These are phyloP conservation scores for Lablab purpureus DNA, from an alignment of 306 rosid species.

Conservation along the genomic window DNA sequence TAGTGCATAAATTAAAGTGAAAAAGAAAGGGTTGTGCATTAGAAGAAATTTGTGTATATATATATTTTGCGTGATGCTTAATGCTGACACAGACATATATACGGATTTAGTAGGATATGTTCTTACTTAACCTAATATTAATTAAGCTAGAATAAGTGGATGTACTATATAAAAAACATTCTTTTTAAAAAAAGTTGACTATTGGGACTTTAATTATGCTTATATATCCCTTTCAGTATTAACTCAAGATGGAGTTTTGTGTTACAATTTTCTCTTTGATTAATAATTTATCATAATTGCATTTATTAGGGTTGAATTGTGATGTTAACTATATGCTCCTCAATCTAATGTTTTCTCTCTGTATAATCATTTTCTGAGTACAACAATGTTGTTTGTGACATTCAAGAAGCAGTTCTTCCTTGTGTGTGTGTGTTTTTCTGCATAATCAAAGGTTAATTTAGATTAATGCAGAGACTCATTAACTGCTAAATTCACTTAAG, in stretches of 20 bases:
- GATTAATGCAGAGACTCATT: slow-evolving; percentile 10
- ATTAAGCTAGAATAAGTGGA: slow-evolving; percentile 2
- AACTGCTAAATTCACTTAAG: background rate
- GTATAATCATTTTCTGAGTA: background rate
- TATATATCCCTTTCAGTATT: slow-evolving; percentile 3
- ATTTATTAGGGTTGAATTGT: slow-evolving; percentile 8
- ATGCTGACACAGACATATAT: background rate
- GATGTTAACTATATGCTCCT: background rate
- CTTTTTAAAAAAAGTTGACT: slow-evolving; percentile 1
- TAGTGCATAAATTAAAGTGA: too few relatives aligned
- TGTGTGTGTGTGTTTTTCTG: background rate
- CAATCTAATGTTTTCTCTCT: background rate
- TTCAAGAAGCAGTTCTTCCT: background rate
- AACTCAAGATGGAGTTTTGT: slow-evolving; percentile 1
- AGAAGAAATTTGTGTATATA: background rate
- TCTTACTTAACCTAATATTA: slow-evolving; percentile 24
- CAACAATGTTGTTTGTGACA: background rate
- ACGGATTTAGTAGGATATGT: slow-evolving; percentile 14
- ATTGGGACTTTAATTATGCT: background rate
- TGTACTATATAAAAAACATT: background rate
- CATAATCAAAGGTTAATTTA: background rate
- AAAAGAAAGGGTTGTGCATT: background rate
- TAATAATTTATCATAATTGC: background rate
- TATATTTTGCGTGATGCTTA: slow-evolving; percentile 41
- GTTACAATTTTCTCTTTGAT: background rate